Base-by-base conservation (phyloP, 1,139 yeast genomes). In the Hansenula anomala region DNA sequence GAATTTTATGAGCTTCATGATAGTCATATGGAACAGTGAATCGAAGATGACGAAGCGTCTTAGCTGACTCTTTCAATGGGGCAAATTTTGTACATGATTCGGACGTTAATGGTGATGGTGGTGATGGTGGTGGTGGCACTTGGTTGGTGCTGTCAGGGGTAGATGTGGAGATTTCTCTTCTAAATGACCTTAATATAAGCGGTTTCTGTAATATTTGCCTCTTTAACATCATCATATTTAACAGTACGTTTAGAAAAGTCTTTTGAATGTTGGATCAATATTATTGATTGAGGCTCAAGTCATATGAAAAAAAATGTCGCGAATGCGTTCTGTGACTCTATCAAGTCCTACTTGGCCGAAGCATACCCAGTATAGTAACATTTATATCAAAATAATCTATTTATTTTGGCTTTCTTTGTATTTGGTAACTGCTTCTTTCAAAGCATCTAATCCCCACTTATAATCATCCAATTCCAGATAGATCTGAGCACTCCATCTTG, bases 401-500 rank as follows among this genome's bases (percentile, higher is more conserved):
- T n/a, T n/a, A 23, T 23, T 23, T 23, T 23, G 9, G 25, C 13
- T 23, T 10, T 5, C 13, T 23, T 20, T 13, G n/a, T 26, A 26
- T 16, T 26, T n/a, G 5, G 15, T 16, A 10, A 23, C 40, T 16
- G 53, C 68, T 12, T 23, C 25, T 23, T 23, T 23, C 25, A 23
- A 10, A 23, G 25, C 25, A 23, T 23, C 25, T 12, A 23, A 23
- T 23, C 25, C 25, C 25, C 25, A 23, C 11, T 23, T 23, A 11
- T 8, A 80, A 49, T 82, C 89, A 9, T 60, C 61, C 25, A 73
- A 49, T 30, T 77, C 82, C 45, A 77, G 73, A 54, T 78, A 81
- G 9, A 78, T 59, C 50, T 80, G 85, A 31, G 78, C 78, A 31
- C 81, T 73, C 44, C 78, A 72, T 43, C 90, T 68, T 17, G 70